Percentiles rank a stretch among this genome's conserved stretches.
phyloP scores from a whole-genome alignment of 495 filamentous ascomycete species.

The Pyronema omphalodes region DNA sequence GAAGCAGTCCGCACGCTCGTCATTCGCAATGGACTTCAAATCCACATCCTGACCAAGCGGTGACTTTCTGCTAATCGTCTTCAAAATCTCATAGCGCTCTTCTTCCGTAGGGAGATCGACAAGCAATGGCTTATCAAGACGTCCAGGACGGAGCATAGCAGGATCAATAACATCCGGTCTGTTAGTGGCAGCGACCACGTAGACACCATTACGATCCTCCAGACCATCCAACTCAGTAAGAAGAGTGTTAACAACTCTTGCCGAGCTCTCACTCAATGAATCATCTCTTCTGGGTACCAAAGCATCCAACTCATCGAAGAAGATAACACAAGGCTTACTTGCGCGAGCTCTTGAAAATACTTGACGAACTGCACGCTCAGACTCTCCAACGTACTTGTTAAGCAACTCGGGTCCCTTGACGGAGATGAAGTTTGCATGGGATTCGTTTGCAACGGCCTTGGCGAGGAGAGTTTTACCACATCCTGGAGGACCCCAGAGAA shows the following conservation, averaged over 20 bases:
- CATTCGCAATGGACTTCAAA: constrained; percentile 43
- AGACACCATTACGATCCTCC: constrained; percentile 64
- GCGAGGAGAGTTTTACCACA: constrained; percentile 95
- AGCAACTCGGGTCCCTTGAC: constrained; percentile 60
- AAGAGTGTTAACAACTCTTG: constrained; percentile 84
- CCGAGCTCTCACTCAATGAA: constrained; percentile 59
- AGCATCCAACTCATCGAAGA: constrained; percentile 95
- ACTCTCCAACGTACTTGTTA: constrained; percentile 66
- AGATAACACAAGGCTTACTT: constrained; percentile 79
- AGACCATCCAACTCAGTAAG: constrained; percentile 93
- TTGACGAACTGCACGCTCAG: constrained; percentile 78
- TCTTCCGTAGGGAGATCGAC: constrained; percentile 66
- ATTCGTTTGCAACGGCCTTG: constrained; percentile 91
- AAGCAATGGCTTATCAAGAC: constrained; percentile 75
- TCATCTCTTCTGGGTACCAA: constrained; percentile 73
- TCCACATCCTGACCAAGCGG: constrained; percentile 28
- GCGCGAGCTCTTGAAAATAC: constrained; percentile 79
- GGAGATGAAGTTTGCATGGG: constrained; percentile 90
- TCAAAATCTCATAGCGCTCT: constrained; percentile 72
- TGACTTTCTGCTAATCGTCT: constrained; percentile 52
- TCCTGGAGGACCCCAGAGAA: constrained; percentile 92
- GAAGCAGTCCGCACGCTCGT: constrained; percentile 55
- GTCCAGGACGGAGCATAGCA: constrained; percentile 82
- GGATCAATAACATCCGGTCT: constrained; percentile 90
- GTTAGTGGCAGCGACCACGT: constrained; percentile 90